Conservation (phyloP, 2,329 filamentous ascomycete species). For the Alternaria novae-zelandiae region DNA sequence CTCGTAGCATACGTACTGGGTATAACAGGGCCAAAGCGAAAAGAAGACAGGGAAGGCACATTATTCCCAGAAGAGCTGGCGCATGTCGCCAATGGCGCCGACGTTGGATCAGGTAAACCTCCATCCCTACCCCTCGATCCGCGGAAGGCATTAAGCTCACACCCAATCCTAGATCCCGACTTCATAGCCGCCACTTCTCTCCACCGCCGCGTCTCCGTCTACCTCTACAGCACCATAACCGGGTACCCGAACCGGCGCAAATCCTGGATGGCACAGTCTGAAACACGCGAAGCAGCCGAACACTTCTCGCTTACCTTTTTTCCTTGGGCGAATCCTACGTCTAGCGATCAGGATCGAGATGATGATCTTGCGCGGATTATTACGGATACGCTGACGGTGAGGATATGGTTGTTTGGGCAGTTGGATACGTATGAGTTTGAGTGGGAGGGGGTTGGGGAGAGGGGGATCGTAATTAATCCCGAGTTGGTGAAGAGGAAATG, state of each 20-base stretch:
- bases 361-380: constrained; percentile 36
- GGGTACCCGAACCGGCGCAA: background rate
- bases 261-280: constrained; percentile 16
- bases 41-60: constrained; percentile 11
- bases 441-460: constrained; percentile 33
- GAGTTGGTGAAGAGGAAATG: constrained; percentile 20
- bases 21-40: constrained; percentile 25
- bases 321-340: constrained; percentile 41
- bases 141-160: background rate
- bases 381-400: constrained; percentile 29
- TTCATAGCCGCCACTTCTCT: constrained; percentile 27
- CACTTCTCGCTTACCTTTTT: constrained; percentile 45
- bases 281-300: constrained; percentile 43
- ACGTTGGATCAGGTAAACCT: constrained; percentile 2
- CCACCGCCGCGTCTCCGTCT: constrained; percentile 36
- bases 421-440: constrained; percentile 31
- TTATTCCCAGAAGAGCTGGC: constrained; percentile 38
- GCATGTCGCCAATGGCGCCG: background rate
- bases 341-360: constrained; percentile 37
- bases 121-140: background rate
- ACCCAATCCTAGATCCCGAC: constrained; percentile 7
- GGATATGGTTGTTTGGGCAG: constrained; percentile 41
- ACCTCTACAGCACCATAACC: constrained; percentile 28
- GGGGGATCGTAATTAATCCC: constrained; percentile 32
- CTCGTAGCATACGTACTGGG: constrained; percentile 34